Percentiles rank a stretch among this genome's conserved stretches.
Evolutionary conservation across 108 stramenopile species (phyloP).

Genomic region (Skeletonema tropicum): DNA sequence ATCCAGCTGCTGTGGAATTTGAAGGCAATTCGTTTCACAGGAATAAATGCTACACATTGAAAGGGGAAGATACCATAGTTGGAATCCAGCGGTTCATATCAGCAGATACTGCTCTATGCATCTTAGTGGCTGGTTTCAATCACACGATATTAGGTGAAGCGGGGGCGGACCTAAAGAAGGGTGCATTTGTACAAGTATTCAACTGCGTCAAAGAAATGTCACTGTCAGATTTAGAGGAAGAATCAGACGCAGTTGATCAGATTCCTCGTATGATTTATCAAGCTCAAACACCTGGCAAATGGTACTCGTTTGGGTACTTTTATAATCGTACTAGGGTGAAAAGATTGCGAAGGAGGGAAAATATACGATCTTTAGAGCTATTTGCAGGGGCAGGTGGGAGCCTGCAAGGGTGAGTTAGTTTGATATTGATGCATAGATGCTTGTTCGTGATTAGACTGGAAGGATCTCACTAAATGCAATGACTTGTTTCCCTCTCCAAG

Average conservation of each 20-base stretch:
- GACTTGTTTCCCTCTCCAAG: too few relatives aligned
- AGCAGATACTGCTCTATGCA: conserved; percentile 23
- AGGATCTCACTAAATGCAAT: too few relatives aligned
- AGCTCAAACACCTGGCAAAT: conserved; percentile 21
- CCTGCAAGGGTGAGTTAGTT: conserved; percentile 16
- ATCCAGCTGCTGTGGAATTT: conserved; percentile 7
- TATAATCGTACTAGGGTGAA: conserved; percentile 11
- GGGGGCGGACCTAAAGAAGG: conserved; percentile 12
- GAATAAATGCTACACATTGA: conserved; percentile 20
- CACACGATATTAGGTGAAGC: conserved; percentile 34
- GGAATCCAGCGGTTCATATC: conserved; percentile 27
- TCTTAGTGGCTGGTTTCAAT: conserved; percentile 32
- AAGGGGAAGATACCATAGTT: conserved; percentile 14
- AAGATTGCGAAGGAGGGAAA: not conserved
- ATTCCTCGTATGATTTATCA: conserved; percentile 43
- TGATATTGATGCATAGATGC: too few relatives aligned
- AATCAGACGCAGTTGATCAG: conserved; percentile 15
- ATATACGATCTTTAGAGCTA: conserved; percentile 36
- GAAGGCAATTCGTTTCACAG: conserved; percentile 12
- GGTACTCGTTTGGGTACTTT: conserved; percentile 44
- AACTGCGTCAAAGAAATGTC: conserved; percentile 16
- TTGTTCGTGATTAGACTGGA: too few relatives aligned
- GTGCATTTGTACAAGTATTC: conserved; percentile 18
- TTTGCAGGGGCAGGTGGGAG: conserved; percentile 61
- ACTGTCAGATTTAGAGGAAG: conserved; percentile 10